Conservation (phyloP, 805 yeast genomes). For the Pichia membranifaciens region DNA sequence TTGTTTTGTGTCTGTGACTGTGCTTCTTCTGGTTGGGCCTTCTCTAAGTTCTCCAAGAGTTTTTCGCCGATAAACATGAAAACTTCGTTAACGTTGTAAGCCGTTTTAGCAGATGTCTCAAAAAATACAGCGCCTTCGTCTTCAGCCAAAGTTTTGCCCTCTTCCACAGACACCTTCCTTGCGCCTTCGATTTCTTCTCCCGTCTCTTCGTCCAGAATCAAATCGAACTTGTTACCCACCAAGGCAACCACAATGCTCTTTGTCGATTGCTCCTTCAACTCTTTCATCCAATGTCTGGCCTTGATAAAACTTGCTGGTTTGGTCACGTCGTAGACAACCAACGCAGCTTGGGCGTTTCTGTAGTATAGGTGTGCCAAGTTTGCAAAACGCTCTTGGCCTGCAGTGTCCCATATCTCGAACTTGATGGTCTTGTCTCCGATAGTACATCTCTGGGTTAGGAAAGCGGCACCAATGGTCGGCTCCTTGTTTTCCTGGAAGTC, state of each 20-base stretch:
- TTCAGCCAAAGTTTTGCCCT: slow-evolving; percentile 81
- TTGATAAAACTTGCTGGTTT: slow-evolving; percentile 91
- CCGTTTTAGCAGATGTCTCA: slow-evolving; percentile 92
- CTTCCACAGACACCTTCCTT: slow-evolving; percentile 78
- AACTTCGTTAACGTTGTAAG: slow-evolving; percentile 83
- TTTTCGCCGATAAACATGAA: slow-evolving; percentile 84
- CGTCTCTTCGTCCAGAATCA: slow-evolving; percentile 48
- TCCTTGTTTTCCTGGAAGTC: slow-evolving; percentile 97
- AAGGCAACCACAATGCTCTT: slow-evolving; percentile 87
- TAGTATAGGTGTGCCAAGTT: slow-evolving; percentile 96
- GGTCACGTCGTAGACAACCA: slow-evolving; percentile 92
- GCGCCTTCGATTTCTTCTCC: slow-evolving; percentile 45
- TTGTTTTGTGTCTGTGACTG: slow-evolving; percentile 8
- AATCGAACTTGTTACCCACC: slow-evolving; percentile 88
- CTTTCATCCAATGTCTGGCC: slow-evolving; percentile 98
- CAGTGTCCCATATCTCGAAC: slow-evolving; percentile 95
- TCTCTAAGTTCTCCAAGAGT: slow-evolving; percentile 48
- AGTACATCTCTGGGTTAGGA: slow-evolving; percentile 86
- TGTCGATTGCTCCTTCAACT: slow-evolving; percentile 91
- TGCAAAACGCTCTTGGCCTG: slow-evolving; percentile 97
- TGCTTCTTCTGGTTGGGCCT: slow-evolving; percentile 7
- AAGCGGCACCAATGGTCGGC: slow-evolving; percentile 98
- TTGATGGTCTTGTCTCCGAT: slow-evolving; percentile 83
- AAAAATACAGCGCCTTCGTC: slow-evolving; percentile 88
- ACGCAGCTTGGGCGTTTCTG: slow-evolving; percentile 94